These are phyloP conservation scores for Myxozyma geophila DNA, from an alignment of 805 yeast species.

Conservation along the genomic window DNA sequence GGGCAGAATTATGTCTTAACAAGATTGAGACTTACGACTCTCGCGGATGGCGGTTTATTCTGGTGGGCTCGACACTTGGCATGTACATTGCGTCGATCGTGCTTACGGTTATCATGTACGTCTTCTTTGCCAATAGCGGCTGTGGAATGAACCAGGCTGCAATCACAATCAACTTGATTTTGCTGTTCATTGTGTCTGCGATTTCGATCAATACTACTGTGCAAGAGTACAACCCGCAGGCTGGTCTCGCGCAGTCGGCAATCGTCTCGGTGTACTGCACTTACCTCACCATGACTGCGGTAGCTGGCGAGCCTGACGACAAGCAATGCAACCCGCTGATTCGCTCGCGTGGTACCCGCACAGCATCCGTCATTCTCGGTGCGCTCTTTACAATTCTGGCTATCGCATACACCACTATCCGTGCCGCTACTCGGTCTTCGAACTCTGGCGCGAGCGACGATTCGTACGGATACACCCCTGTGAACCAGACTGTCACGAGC, in stretches of 20 bases:
- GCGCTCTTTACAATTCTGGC: constrained; percentile 94
- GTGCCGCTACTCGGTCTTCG: constrained; percentile 78
- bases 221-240: constrained; percentile 91
- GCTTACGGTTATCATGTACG: constrained; percentile 78
- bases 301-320: constrained; percentile 96
- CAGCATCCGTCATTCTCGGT: constrained; percentile 83
- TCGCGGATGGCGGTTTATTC: constrained; percentile 73
- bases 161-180: constrained; percentile 71
- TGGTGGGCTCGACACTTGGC: constrained; percentile 82
- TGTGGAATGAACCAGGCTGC: constrained; percentile 91
- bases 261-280: constrained; percentile 95
- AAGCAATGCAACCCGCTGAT: constrained; percentile 87
- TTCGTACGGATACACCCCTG: constrained; percentile 27
- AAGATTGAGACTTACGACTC: constrained; percentile 84
- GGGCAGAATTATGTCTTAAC: constrained; percentile 95
- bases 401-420: constrained; percentile 93
- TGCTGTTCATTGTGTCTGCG: constrained; percentile 65
- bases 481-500: constrained; percentile 43
- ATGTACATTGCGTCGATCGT: constrained; percentile 79
- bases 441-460: constrained; percentile 42
- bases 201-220: constrained; percentile 79
- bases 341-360: constrained; percentile 86
- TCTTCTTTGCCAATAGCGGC: constrained; percentile 77
- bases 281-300: constrained; percentile 87
- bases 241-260: constrained; percentile 94